These are phyloP conservation scores for Daldinia decipiens DNA, from an alignment of 495 filamentous ascomycete species.

Conservation along the genomic window DNA sequence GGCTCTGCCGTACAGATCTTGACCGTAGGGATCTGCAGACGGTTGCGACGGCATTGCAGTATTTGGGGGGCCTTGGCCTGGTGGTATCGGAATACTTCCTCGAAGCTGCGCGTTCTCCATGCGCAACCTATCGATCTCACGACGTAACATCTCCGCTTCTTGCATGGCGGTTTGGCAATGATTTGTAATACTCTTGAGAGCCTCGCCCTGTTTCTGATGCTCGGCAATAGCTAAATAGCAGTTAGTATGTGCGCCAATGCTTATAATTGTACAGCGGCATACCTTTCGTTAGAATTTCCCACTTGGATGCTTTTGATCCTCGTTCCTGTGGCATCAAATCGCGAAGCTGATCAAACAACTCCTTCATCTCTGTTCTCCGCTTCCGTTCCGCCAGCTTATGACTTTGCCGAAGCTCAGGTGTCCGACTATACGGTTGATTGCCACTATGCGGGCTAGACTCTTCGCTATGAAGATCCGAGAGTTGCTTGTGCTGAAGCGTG, in stretches of 20 bases:
- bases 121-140: conserved; percentile 61
- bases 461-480: conserved; percentile 72
- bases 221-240: conserved; percentile 60
- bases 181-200: conserved; percentile 50
- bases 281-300: conserved; percentile 98
- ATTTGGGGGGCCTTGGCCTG: conserved; percentile 30
- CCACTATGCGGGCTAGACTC: conserved; percentile 62
- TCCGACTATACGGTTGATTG: conserved; percentile 87
- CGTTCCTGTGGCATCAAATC: conserved; percentile 84
- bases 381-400: conserved; percentile 98
- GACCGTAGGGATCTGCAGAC: conserved; percentile 45
- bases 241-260: conserved; percentile 25
- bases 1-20: conserved; percentile 47
- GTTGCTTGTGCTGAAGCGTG: conserved; percentile 76
- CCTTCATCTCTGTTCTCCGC: conserved; percentile 97
- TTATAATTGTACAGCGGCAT: conserved; percentile 34
- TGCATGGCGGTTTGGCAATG: conserved; percentile 50
- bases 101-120: conserved; percentile 66
- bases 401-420: conserved; percentile 91
- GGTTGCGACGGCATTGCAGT: conserved; percentile 45
- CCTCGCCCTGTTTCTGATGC: conserved; percentile 59
- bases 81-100: conserved; percentile 31
- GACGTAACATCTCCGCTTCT: conserved; percentile 60
- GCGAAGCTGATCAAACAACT: conserved; percentile 88
- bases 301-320: conserved; percentile 96